Conservation (phyloP, 2,329 filamentous ascomycete species). For the Hortaea sp. region DNA sequence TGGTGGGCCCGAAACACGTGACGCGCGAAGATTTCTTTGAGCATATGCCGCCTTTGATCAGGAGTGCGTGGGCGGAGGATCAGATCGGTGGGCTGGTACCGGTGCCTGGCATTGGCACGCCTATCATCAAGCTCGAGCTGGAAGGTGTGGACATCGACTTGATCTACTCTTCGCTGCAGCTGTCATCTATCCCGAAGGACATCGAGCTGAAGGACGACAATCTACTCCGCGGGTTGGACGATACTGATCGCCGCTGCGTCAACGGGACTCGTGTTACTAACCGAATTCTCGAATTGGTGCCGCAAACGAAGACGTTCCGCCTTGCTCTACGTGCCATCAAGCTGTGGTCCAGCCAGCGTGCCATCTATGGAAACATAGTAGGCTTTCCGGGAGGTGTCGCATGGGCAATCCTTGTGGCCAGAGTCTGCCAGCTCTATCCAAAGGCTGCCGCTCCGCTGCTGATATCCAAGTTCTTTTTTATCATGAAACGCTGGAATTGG, state of each 20-base stretch:
- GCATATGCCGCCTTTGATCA: slow-evolving; percentile 70
- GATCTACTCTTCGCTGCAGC: slow-evolving; percentile 47
- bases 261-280: slow-evolving; percentile 93
- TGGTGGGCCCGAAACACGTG: slow-evolving; percentile 85
- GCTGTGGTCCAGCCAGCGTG: slow-evolving; percentile 86
- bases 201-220: slow-evolving; percentile 74
- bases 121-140: slow-evolving; percentile 95
- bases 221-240: slow-evolving; percentile 74
- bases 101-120: slow-evolving; percentile 85
- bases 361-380: slow-evolving; percentile 91
- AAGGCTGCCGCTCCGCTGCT: slow-evolving; percentile 82
- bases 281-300: slow-evolving; percentile 80
- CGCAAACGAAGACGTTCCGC: slow-evolving; percentile 80
- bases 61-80: slow-evolving; percentile 64
- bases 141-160: slow-evolving; percentile 88
- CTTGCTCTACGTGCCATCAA: slow-evolving; percentile 87
- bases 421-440: slow-evolving; percentile 92
- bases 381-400: slow-evolving; percentile 95
- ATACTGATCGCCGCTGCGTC: slow-evolving; percentile 75
- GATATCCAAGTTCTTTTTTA: slow-evolving; percentile 86
- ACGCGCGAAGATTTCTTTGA: slow-evolving; percentile 85
- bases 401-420: slow-evolving; percentile 94
- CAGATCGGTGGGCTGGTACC: slow-evolving; percentile 75
- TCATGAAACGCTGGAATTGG: slow-evolving; percentile 89
- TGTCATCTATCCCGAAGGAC: slow-evolving; percentile 39